Evolutionary conservation across 768 basidiomycete species (phyloP).

Genomic region (Pleurotus pulmonarius): DNA sequence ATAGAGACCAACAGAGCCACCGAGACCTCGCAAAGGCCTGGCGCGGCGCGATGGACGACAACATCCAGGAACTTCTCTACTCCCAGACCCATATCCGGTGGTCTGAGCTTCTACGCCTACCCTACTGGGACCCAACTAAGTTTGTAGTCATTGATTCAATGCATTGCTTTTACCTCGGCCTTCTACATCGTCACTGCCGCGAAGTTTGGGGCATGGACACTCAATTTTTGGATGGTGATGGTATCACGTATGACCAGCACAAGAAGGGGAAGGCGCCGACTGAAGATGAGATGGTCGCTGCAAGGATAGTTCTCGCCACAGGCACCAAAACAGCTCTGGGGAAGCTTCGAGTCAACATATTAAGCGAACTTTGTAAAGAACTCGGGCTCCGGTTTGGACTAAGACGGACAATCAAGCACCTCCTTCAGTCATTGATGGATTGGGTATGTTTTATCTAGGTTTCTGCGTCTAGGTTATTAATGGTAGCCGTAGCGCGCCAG

Average conservation of each 20-base stretch:
- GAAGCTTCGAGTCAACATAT: not conserved
- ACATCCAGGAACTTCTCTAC: too few relatives aligned
- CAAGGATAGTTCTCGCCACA: not conserved
- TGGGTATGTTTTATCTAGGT: too few relatives aligned
- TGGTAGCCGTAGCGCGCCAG: too few relatives aligned
- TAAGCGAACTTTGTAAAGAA: not conserved
- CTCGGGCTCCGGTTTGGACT: conserved; percentile 10
- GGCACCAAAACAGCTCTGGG: not conserved
- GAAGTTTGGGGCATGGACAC: conserved; percentile 3
- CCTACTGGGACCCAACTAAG: conserved; percentile 28
- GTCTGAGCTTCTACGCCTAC: conserved; percentile 23
- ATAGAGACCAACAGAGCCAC: conserved; percentile 11
- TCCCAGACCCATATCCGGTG: conserved; percentile 15
- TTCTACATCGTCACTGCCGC: conserved; percentile 21
- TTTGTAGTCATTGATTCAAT: conserved; percentile 29
- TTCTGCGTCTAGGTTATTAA: too few relatives aligned
- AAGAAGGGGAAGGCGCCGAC: conserved; percentile 5
- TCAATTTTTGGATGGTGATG: conserved; percentile 7
- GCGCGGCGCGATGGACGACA: too few relatives aligned
- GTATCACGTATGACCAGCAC: not conserved
- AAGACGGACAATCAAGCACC: not conserved
- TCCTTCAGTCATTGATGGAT: too few relatives aligned
- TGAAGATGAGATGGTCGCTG: not conserved
- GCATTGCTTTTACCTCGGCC: conserved; percentile 29
- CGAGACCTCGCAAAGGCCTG: not conserved